Conservation (phyloP, 2,329 filamentous ascomycete genomes). For the Epichloe sp. region DNA sequence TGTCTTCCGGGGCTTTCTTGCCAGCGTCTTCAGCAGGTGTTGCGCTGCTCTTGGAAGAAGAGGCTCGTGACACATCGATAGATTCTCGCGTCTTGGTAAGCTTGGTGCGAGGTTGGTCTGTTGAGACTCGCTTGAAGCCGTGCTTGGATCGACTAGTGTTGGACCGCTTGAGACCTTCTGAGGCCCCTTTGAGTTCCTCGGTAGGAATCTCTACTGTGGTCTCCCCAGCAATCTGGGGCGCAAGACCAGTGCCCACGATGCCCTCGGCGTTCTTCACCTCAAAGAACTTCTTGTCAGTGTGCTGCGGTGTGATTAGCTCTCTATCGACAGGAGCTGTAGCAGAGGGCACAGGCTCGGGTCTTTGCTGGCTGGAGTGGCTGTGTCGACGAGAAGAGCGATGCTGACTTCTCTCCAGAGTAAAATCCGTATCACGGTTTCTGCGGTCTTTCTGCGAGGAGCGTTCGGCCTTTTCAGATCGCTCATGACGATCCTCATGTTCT, state of each 20-base stretch:
- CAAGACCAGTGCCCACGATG: constrained; percentile 13
- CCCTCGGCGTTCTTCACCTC: constrained; percentile 26
- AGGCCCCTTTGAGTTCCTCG: neutral
- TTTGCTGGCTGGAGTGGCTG: constrained; percentile 24
- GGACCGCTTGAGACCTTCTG: constrained; percentile 20
- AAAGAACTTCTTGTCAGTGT: constrained; percentile 28
- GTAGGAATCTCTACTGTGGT: constrained; percentile 4
- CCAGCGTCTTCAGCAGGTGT: constrained; percentile 1
- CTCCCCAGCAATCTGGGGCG: constrained; percentile 13
- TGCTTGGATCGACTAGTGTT: constrained; percentile 14
- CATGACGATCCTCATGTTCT: constrained; percentile 14
- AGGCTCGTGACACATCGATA: neutral
- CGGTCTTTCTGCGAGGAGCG: constrained; percentile 10
- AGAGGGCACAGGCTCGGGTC: constrained; percentile 16
- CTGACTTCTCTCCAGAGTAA: constrained; percentile 15
- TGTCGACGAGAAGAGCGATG: constrained; percentile 29
- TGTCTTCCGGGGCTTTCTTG: constrained; percentile 16
- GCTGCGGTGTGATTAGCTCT: constrained; percentile 8
- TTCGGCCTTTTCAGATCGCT: constrained; percentile 7
- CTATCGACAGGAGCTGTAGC: constrained; percentile 15
- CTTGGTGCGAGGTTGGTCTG: constrained; percentile 14
- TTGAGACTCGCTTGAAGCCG: constrained; percentile 15
- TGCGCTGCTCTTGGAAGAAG: constrained; percentile 2
- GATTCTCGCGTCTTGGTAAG: constrained; percentile 12
- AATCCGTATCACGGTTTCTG: constrained; percentile 22